phyloP scores from a whole-genome alignment of 345 rosid genomes.

The Hirschfeldia incana region DNA sequence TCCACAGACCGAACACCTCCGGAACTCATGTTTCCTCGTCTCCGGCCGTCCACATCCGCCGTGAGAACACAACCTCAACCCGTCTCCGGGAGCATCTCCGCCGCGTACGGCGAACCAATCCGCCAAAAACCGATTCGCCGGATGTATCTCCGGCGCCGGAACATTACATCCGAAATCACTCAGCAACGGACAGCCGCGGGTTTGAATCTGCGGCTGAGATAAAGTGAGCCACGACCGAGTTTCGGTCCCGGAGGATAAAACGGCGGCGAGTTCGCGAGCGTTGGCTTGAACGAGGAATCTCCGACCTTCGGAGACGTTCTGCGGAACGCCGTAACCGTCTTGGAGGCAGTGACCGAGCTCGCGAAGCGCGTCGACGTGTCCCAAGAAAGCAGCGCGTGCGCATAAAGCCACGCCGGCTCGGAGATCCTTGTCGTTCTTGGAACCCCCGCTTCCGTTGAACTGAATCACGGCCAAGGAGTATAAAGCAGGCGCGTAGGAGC shows the following conservation, averaged over 20 bases:
- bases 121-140: slow-evolving; percentile 67
- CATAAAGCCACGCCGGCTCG: slow-evolving; percentile 92
- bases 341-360: slow-evolving; percentile 98
- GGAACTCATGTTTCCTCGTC: slow-evolving; percentile 85
- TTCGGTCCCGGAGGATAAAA: slow-evolving; percentile 47
- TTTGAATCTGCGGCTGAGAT: slow-evolving; percentile 42
- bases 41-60: slow-evolving; percentile 88
- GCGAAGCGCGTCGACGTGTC: slow-evolving; percentile 88
- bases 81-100: slow-evolving; percentile 48
- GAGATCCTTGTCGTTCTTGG: slow-evolving; percentile 86
- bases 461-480: slow-evolving; percentile 89
- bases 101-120: slow-evolving; percentile 66
- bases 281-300: slow-evolving; percentile 91
- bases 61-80: slow-evolving; percentile 85
- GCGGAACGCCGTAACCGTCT: slow-evolving; percentile 94
- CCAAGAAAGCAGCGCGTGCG: slow-evolving; percentile 86
- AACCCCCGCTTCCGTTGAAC: slow-evolving; percentile 98
- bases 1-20: slow-evolving; percentile 94
- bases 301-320: slow-evolving; percentile 79
- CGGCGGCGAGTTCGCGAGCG: slow-evolving; percentile 83
- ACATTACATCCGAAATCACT: slow-evolving; percentile 98
- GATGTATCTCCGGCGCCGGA: slow-evolving; percentile 88
- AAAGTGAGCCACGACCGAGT: slow-evolving; percentile 58
- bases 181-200: slow-evolving; percentile 61
- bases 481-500: slow-evolving; percentile 77